Evolutionary conservation across 192 early-diverging fungal genomes (phyloP), one percentile per base, ranked within the genome.

Genomic region (Backusella liffmaniae): DNA sequence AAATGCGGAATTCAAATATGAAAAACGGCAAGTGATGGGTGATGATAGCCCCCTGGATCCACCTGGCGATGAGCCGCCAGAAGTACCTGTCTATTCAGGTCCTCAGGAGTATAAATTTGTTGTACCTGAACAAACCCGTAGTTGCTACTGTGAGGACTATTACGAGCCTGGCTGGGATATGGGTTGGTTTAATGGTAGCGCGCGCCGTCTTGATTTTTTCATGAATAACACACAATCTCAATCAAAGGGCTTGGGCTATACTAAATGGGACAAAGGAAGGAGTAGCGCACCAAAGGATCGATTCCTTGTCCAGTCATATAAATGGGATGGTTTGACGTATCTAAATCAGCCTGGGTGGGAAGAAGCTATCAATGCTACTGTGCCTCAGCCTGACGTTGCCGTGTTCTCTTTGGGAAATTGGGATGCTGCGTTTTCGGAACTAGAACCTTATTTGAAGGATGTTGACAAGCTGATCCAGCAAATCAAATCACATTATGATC

Each of bases 381-480:
- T 59, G 5, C 29, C 32, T 6, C 76, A 46, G 10, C 82, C 84
- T 10, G 42, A 78, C 34, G 49, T 41, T 30, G 26, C 83, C 0
- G 77, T 88, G 1, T 51, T 88, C 30, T 83, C 84, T 10, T 74
- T 88, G 72, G 83, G 77, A 9, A 87, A 87, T 62, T 88, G 87
- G 87, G 87, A 88, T 44, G 68, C 83, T 0, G 84, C 87, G 2
- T 88, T 84, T 67, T 65, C 66, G 37, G 68, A 77, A 12, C 78
- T 79, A 5, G 73, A 26, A 5, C 73, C 76, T 18, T 89, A 80
- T 73, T 36, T 79, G 1, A 13, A 21, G 1, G 73, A 80, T 56
- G 35, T 87, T 1, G 66, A 67, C 7, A 71, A 30, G 15, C 66
- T 89, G 36, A 65, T 84, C 3, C 44, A 62, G 0, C 41, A 71